Evolutionary conservation across 2,329 filamentous ascomycete species (phyloP).

Genomic region (Tricladium varicosporioides): DNA sequence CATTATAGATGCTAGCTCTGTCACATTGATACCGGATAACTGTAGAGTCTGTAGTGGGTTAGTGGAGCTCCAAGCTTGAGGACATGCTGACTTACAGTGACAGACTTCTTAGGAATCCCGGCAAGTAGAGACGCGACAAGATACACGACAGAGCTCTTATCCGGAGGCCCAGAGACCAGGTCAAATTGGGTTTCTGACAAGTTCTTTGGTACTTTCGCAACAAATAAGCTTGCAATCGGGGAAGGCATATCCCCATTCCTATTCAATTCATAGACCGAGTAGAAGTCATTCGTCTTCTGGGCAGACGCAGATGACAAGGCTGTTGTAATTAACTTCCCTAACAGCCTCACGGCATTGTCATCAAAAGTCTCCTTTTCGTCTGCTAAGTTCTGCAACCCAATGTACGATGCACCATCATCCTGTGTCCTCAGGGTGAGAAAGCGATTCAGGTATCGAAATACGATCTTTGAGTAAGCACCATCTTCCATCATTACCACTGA

Average conservation of each 20-base stretch:
- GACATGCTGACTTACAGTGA: slow-evolving; percentile 12
- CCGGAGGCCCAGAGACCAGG: slow-evolving; percentile 12
- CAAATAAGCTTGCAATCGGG: slow-evolving; percentile 18
- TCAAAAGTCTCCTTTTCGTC: slow-evolving; percentile 4
- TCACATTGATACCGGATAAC: slow-evolving; percentile 15
- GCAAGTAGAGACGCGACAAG: slow-evolving; percentile 27
- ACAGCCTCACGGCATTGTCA: slow-evolving; percentile 10
- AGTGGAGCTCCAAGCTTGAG: background rate
- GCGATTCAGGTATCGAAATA: slow-evolving; percentile 1
- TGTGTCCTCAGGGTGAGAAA: background rate
- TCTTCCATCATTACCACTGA: background rate
- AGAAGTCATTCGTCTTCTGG: background rate
- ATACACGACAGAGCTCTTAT: slow-evolving; percentile 22
- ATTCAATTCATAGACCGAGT: background rate
- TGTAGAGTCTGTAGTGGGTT: slow-evolving; percentile 14
- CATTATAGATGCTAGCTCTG: slow-evolving; percentile 24
- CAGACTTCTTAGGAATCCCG: slow-evolving; percentile 21
- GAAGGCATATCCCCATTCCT: background rate
- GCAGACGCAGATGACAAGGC: slow-evolving; percentile 1
- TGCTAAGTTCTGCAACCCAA: slow-evolving; percentile 5
- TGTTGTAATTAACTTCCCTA: slow-evolving; percentile 15
- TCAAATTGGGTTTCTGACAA: slow-evolving; percentile 12
- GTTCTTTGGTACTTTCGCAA: slow-evolving; percentile 10
- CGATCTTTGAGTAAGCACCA: slow-evolving; percentile 1
- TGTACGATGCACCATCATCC: background rate